A percentile compares a stretch with the other conserved stretches of the same genome.
Conservation (phyloP, 176 grass and related monocot genomes). For the Zea mays region DNA sequence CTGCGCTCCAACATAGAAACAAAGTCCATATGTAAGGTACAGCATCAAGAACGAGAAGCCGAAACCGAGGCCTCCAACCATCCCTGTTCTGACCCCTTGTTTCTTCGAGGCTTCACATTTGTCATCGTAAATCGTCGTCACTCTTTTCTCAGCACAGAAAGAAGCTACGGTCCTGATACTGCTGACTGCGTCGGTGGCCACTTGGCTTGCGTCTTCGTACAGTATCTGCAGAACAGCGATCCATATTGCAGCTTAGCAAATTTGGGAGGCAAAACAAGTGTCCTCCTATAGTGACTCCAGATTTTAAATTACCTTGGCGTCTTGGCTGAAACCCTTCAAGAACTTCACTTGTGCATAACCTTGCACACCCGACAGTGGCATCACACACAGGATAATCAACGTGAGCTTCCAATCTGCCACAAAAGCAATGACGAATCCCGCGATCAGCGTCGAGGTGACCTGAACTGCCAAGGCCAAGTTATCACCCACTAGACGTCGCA, state of each 20-base stretch:
- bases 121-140: conserved; percentile 53
- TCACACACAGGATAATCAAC: conserved; percentile 57
- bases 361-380: conserved; percentile 76
- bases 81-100: conserved; percentile 62
- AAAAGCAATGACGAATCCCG: conserved; percentile 66
- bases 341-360: conserved; percentile 81
- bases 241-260: conserved; percentile 10
- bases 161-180: conserved; percentile 83
- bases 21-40: conserved; percentile 65
- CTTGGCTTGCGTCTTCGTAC: conserved; percentile 86
- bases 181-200: conserved; percentile 73
- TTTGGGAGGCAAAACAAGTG: conserved; percentile 14
- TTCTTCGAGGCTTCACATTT: conserved; percentile 75
- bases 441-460: conserved; percentile 42
- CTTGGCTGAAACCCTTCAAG: conserved; percentile 76
- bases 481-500: conserved; percentile 81
- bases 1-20: conserved; percentile 74
- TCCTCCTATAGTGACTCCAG: neutral
- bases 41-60: conserved; percentile 73
- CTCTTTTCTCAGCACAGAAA: conserved; percentile 63
- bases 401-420: conserved; percentile 74
- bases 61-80: conserved; percentile 69
- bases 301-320: conserved; percentile 63
- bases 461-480: conserved; percentile 68
- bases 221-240: conserved; percentile 45